phyloP scores from a whole-genome alignment of 1,139 yeast genomes.

The Candida buenavistaensis region DNA sequence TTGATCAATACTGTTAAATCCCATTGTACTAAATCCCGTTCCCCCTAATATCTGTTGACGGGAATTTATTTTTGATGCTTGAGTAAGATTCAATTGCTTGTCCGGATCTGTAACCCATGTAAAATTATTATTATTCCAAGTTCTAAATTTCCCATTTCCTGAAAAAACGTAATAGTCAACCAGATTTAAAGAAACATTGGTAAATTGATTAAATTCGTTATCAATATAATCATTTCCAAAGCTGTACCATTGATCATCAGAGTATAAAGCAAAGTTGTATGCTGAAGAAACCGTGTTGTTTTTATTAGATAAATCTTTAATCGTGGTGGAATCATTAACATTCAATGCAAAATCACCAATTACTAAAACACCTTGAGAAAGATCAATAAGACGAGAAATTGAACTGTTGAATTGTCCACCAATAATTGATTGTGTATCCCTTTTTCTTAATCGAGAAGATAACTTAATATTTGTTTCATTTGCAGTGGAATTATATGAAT shows the following conservation, averaged over 20 bases:
- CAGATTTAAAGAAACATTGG: constrained; percentile 34
- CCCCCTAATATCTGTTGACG: constrained; percentile 40
- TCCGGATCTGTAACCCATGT: constrained; percentile 37
- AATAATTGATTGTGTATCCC: constrained; percentile 24
- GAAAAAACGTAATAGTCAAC: constrained; percentile 41
- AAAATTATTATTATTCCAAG: constrained; percentile 43
- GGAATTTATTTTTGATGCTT: constrained; percentile 26
- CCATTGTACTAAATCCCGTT: constrained; percentile 40
- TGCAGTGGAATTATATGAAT: constrained; percentile 31
- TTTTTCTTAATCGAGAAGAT: constrained; percentile 17
- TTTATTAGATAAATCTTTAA: constrained; percentile 29
- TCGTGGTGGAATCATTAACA: constrained; percentile 13
- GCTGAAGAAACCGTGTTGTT: constrained; percentile 29
- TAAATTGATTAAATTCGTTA: constrained; percentile 28
- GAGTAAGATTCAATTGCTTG: constrained; percentile 37
- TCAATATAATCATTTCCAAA: constrained; percentile 37
- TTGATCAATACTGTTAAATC: constrained; percentile 29
- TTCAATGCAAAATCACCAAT: constrained; percentile 35
- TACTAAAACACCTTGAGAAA: constrained; percentile 24
- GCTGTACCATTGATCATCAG: constrained; percentile 32
- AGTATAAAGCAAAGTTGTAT: constrained; percentile 35
- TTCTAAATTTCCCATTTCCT: constrained; percentile 26
- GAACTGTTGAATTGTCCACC: constrained; percentile 36
- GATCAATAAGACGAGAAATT: constrained; percentile 23
- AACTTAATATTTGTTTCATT: constrained; percentile 26